phyloP scores from a whole-genome alignment of 345 rosid species.

The Acer negundo region DNA sequence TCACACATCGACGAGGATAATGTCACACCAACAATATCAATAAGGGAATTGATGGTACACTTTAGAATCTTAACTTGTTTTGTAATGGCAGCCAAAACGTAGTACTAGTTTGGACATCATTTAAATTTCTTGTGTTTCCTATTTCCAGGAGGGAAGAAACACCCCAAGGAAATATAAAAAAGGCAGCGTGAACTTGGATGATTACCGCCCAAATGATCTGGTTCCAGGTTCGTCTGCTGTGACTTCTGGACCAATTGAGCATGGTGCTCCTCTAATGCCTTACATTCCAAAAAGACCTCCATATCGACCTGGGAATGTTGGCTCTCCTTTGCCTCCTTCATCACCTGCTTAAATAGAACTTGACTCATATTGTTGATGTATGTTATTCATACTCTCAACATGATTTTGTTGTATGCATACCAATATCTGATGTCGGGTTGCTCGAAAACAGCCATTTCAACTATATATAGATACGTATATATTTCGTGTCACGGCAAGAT shows the following conservation, averaged over 20 bases:
- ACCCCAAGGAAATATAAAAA: neutral
- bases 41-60: slow-evolving; percentile 1
- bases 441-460: neutral
- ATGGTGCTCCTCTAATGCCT: slow-evolving; percentile 16
- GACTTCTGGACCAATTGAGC: slow-evolving; percentile 10
- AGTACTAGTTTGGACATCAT: neutral
- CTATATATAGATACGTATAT: too few relatives aligned
- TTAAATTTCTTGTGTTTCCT: neutral
- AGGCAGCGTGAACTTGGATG: slow-evolving; percentile 14
- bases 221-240: neutral
- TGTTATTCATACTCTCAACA: neutral
- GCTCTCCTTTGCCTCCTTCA: slow-evolving; percentile 2
- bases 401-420: neutral
- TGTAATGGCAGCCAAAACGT: neutral
- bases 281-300: slow-evolving; percentile 21
- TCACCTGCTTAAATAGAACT: slow-evolving; percentile 1
- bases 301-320: neutral
- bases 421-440: neutral
- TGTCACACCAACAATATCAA: slow-evolving; percentile 2
- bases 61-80: neutral
- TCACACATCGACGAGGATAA: neutral
- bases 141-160: slow-evolving; percentile 2
- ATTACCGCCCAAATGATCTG: slow-evolving; percentile 11
- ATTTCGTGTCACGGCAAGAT: neutral
- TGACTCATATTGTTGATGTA: neutral